A percentile compares a stretch with the other conserved stretches of the same genome.
phyloP scores from a whole-genome alignment of 495 filamentous ascomycete genomes.

The Barbatosphaeria neglecta region DNA sequence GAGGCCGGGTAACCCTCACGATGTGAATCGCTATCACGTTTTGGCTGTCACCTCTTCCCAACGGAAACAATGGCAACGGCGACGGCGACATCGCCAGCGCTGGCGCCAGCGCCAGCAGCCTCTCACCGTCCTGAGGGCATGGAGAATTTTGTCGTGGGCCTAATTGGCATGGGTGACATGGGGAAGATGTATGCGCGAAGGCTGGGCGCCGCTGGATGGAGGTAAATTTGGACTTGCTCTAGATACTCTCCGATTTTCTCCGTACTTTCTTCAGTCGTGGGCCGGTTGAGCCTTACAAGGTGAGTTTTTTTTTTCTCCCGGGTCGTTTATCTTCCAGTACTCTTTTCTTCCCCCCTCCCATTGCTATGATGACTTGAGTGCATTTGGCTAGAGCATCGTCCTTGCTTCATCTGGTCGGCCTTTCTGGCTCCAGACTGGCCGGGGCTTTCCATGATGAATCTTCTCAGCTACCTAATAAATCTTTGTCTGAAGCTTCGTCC shows the following conservation, averaged over 20 bases:
- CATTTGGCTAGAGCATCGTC: conserved; percentile 99
- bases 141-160: conserved; percentile 64
- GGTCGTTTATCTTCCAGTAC: conserved; percentile 4
- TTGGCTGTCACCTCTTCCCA: neutral
- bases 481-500: conserved; percentile 59
- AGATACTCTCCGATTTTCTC: neutral
- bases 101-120: conserved; percentile 8
- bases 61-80: neutral
- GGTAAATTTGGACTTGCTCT: conserved; percentile 42
- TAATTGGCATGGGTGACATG: conserved; percentile 99
- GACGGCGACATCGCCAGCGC: neutral
- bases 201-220: conserved; percentile 86
- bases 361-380: conserved; percentile 94
- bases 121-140: conserved; percentile 26
- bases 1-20: neutral
- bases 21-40: neutral
- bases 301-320: conserved; percentile 6
- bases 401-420: conserved; percentile 24
- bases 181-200: conserved; percentile 95
- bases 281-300: conserved; percentile 9
- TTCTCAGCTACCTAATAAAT: conserved; percentile 89
- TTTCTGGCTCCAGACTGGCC: conserved; percentile 23
- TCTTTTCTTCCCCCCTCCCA: conserved; percentile 2
- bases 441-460: conserved; percentile 83
- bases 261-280: conserved; percentile 1